Conservation (phyloP, 306 rosid genomes). For the Castanospermum australe region DNA sequence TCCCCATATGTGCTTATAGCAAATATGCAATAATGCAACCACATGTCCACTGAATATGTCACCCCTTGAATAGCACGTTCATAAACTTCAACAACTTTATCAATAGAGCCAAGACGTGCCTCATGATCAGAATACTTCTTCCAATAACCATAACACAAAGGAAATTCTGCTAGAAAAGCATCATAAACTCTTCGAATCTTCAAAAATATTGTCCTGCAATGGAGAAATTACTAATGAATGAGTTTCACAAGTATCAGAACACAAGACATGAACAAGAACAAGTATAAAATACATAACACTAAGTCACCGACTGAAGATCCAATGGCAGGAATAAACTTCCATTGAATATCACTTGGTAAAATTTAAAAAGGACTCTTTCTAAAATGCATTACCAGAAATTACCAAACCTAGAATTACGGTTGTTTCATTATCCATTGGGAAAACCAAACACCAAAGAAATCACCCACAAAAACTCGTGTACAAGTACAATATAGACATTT, state of each 20-base stretch:
- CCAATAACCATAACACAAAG: slow-evolving; percentile 98
- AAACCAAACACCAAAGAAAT: background rate
- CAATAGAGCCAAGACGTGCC: slow-evolving; percentile 75
- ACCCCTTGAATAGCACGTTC: slow-evolving; percentile 97
- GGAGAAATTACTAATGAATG: slow-evolving; percentile 11
- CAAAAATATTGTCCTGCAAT: slow-evolving; percentile 76
- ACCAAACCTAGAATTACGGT: background rate
- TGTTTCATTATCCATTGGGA: background rate
- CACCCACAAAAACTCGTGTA: background rate
- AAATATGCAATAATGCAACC: slow-evolving; percentile 99
- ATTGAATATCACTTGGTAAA: background rate
- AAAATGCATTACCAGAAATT: background rate
- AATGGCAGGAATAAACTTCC: background rate
- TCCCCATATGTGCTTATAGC: slow-evolving; percentile 87
- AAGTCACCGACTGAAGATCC: background rate
- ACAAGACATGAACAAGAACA: background rate
- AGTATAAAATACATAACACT: background rate
- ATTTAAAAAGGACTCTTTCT: background rate
- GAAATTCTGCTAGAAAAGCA: slow-evolving; percentile 91
- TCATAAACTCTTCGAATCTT: slow-evolving; percentile 91
- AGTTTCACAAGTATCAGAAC: slow-evolving; percentile 2
- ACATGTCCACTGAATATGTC: slow-evolving; percentile 96
- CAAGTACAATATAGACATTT: background rate
- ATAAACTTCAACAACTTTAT: slow-evolving; percentile 95
- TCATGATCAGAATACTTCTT: slow-evolving; percentile 99